A percentile compares a stretch with the other conserved stretches of the same genome.
These are phyloP conservation scores for Cornus kousa DNA, from an alignment of 148 eudicot species.

Conservation along the genomic window DNA sequence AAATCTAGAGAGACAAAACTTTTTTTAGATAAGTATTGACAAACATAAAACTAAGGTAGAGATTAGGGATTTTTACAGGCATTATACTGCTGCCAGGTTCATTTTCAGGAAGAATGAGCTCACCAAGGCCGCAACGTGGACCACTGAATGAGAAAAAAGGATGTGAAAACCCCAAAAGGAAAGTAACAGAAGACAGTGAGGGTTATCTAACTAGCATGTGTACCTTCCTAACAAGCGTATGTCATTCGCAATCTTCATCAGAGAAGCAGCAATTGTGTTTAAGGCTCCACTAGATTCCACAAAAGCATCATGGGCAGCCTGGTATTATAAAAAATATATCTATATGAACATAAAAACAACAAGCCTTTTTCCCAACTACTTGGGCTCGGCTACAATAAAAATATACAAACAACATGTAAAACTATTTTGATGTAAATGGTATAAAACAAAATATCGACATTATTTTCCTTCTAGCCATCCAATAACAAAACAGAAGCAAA, in stretches of 20 bases:
- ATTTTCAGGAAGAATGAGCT: conserved; percentile 97
- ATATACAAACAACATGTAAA: neutral
- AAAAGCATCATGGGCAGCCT: conserved; percentile 99
- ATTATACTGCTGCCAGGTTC: conserved; percentile 99
- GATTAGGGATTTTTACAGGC: conserved; percentile 60
- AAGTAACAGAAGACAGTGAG: conserved; percentile 6
- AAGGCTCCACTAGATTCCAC: conserved; percentile 92
- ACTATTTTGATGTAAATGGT: neutral
- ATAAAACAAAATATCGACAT: neutral
- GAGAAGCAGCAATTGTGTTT: conserved; percentile 83
- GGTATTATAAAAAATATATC: conserved; percentile 8
- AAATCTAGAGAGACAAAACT: too few species aligned
- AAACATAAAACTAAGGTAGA: neutral
- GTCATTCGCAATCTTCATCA: conserved; percentile 97
- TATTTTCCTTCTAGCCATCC: neutral
- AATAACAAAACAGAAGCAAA: neutral
- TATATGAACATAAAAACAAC: neutral
- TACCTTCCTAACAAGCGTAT: conserved; percentile 96
- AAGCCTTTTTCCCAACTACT: too few species aligned
- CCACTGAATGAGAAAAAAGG: conserved; percentile 54
- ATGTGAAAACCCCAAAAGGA: conserved; percentile 14
- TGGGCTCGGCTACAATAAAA: too few species aligned
- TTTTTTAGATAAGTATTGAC: neutral
- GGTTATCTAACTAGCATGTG: conserved; percentile 6
- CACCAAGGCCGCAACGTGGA: conserved; percentile 98